Evolutionary conservation across 2,329 filamentous ascomycete species (phyloP).

Genomic region (Thermothelomyces thermophilus): DNA sequence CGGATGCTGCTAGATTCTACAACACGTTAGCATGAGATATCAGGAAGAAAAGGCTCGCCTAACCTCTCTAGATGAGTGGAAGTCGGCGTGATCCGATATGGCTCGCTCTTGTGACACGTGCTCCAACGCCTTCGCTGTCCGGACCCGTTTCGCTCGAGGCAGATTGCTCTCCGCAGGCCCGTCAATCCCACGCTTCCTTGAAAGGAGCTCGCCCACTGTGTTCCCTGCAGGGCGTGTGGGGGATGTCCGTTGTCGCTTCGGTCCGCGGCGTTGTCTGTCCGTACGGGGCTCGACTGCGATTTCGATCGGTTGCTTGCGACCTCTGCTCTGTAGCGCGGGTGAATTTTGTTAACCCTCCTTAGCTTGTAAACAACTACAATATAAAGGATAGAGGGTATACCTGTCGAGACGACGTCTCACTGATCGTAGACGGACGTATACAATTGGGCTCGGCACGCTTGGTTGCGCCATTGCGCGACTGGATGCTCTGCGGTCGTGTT

Average conservation of each 20-base stretch:
- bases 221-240: slow-evolving; percentile 10
- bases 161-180: too few species aligned
- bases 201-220: slow-evolving; percentile 14
- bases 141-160: too few species aligned
- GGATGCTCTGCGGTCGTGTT: neutral
- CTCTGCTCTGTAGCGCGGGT: slow-evolving; percentile 9
- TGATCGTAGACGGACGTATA: neutral
- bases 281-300: slow-evolving; percentile 7
- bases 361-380: neutral
- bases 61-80: too few species aligned
- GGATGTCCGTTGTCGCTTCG: slow-evolving; percentile 16
- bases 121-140: too few species aligned
- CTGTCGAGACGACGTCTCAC: neutral
- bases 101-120: too few species aligned
- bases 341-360: neutral
- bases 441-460: neutral
- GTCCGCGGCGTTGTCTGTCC: slow-evolving; percentile 11
- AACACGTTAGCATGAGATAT: too few species aligned
- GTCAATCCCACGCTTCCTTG: too few species aligned
- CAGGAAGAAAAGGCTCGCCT: too few species aligned
- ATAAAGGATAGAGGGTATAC: neutral
- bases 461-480: neutral
- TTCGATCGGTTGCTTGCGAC: slow-evolving; percentile 15
- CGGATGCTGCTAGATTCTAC: too few species aligned
- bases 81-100: too few species aligned